These are phyloP conservation scores for Colletotrichum cereale DNA, from an alignment of 2,329 filamentous ascomycete species.

Conservation along the genomic window DNA sequence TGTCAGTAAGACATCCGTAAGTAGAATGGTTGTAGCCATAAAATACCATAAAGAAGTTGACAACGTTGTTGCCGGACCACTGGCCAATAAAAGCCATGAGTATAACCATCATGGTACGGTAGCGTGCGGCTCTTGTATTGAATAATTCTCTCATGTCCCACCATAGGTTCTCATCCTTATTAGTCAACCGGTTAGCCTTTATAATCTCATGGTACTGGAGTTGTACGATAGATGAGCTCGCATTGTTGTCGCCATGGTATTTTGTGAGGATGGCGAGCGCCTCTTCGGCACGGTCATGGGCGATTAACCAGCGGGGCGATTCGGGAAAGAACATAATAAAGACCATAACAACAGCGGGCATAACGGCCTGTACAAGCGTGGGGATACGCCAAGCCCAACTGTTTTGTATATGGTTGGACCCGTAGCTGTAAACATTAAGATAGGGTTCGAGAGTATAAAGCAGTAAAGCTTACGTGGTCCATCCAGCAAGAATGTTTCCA, in stretches of 20 bases:
- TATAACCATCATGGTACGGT: constrained; percentile 63
- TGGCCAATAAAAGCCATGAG: constrained; percentile 67
- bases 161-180: constrained; percentile 69
- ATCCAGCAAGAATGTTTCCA: constrained; percentile 53
- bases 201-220: constrained; percentile 69
- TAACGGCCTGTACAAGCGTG: constrained; percentile 63
- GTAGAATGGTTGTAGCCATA: no score
- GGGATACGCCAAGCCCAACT: constrained; percentile 71
- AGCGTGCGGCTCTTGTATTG: constrained; percentile 60
- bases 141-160: constrained; percentile 70
- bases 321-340: constrained; percentile 80
- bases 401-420: constrained; percentile 46
- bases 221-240: constrained; percentile 63
- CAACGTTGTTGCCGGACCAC: constrained; percentile 59
- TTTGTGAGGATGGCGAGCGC: constrained; percentile 68
- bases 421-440: no score
- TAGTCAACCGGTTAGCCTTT: constrained; percentile 60
- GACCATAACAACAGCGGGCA: constrained; percentile 58
- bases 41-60: constrained; percentile 54
- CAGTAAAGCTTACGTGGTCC: constrained; percentile 63
- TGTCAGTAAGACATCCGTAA: constrained; percentile 27
- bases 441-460: no score
- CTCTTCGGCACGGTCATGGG: constrained; percentile 67
- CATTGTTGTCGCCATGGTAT: constrained; percentile 71
- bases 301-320: constrained; percentile 79